A percentile compares a stretch with the other conserved stretches of the same genome.
These are phyloP conservation scores for Colletotrichum cereale DNA, from an alignment of 2,329 filamentous ascomycete species.

Conservation along the genomic window DNA sequence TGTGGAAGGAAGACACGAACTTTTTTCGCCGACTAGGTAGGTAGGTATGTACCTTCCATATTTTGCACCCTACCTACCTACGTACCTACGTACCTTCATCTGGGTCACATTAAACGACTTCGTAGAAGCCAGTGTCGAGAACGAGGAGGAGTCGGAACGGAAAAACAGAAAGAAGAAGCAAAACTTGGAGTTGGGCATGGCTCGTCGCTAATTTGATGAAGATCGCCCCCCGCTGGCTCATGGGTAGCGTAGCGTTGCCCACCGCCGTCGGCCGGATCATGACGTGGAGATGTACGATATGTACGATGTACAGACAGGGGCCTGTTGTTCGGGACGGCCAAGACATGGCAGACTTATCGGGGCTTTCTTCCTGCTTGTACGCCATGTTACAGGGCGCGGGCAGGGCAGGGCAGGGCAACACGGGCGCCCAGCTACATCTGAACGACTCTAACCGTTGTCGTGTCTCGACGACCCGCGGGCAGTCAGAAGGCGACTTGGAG, in stretches of 20 bases:
- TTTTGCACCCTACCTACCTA: not conserved
- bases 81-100: too few relatives aligned
- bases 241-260: not conserved
- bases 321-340: conserved; percentile 6
- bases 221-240: too few relatives aligned
- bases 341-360: conserved; percentile 10
- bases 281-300: not conserved
- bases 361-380: conserved; percentile 15
- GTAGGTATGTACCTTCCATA: too few relatives aligned
- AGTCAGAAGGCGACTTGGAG: not conserved
- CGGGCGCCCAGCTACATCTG: conserved; percentile 20
- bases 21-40: not conserved
- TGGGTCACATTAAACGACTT: not conserved
- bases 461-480: not conserved
- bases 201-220: too few relatives aligned
- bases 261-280: not conserved
- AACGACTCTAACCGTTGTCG: not conserved
- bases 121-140: conserved; percentile 24
- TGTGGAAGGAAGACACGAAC: conserved; percentile 3
- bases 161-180: too few relatives aligned
- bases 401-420: not conserved
- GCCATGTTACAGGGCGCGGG: not conserved
- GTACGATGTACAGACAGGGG: not conserved
- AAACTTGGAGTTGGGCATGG: too few relatives aligned
- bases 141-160: conserved; percentile 17